A percentile compares a stretch with the other conserved stretches of the same genome.
These are phyloP conservation scores for Somion occarium DNA, from an alignment of 1,284 basidiomycete genomes.

Conservation along the genomic window DNA sequence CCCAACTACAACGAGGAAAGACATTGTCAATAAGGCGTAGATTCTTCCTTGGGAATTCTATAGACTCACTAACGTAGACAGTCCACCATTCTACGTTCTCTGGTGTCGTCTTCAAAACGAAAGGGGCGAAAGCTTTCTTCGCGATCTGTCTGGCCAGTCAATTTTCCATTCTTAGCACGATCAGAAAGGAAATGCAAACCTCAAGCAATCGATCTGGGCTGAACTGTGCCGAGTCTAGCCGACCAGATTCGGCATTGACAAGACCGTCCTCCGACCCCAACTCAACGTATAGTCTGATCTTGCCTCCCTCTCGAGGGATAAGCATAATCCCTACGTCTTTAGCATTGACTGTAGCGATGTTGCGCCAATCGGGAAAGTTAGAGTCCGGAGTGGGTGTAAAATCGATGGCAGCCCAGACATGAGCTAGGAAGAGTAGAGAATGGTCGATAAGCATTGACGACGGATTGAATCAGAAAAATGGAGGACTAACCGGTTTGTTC, in stretches of 20 bases:
- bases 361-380: neutral
- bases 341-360: conserved; percentile 50
- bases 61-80: conserved; percentile 49
- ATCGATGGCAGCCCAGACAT: neutral
- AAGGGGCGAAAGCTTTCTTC: conserved; percentile 40
- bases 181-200: too few species aligned
- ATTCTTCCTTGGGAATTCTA: too few species aligned
- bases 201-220: neutral
- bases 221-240: neutral
- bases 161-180: neutral
- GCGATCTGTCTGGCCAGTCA: neutral
- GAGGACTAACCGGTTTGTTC: conserved; percentile 53
- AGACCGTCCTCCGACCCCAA: conserved; percentile 39
- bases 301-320: conserved; percentile 70
- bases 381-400: neutral
- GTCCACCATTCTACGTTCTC: too few species aligned
- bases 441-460: too few species aligned
- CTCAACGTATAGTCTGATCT: conserved; percentile 73
- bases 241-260: neutral
- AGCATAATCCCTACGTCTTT: conserved; percentile 54
- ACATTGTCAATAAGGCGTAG: too few species aligned
- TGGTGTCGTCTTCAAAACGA: too few species aligned
- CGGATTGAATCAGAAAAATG: conserved; percentile 15
- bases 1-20: conserved; percentile 55
- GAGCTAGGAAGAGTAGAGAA: neutral